A percentile compares a stretch with the other conserved stretches of the same genome.
These are phyloP conservation scores for Lotmaria passim DNA, from an alignment of 208 protist species.

Conservation along the genomic window DNA sequence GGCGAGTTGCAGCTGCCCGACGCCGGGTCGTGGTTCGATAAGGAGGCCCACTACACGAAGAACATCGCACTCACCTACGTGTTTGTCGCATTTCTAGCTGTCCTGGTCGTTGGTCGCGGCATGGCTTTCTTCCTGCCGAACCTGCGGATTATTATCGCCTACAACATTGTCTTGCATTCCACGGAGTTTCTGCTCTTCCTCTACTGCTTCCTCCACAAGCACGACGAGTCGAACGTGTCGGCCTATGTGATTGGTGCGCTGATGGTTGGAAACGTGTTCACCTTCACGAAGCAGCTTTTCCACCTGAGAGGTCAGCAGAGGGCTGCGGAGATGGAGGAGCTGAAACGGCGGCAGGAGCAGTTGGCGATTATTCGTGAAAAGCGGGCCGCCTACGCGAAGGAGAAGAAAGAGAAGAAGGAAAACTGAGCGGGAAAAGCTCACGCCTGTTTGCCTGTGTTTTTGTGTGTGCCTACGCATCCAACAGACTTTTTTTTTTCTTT, in stretches of 20 bases:
- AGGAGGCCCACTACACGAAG: conserved; percentile 27
- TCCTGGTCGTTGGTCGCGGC: conserved; percentile 38
- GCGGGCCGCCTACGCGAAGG: conserved; percentile 39
- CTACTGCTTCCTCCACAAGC: conserved; percentile 35
- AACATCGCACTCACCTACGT: conserved; percentile 40
- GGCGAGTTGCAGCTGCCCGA: conserved; percentile 24
- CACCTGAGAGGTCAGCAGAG: conserved; percentile 15
- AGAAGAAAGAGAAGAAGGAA: conserved; percentile 30
- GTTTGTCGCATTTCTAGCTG: conserved; percentile 44
- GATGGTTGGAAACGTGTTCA: conserved; percentile 32
- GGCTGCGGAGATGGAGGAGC: conserved; percentile 14
- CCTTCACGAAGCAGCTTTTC: conserved; percentile 35
- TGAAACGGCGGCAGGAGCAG: conserved; percentile 34
- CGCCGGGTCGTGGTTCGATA: conserved; percentile 57
- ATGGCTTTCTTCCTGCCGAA: conserved; percentile 43
- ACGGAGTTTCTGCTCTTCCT: conserved; percentile 38
- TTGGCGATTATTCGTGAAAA: conserved; percentile 40
- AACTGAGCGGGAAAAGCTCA: no score
- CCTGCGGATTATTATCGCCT: conserved; percentile 43
- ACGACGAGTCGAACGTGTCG: conserved; percentile 14
- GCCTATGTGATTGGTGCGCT: conserved; percentile 32
- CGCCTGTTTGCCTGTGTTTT: not conserved
- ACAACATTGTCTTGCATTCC: conserved; percentile 47
- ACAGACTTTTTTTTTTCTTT: not conserved
- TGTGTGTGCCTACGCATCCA: not conserved